These are phyloP conservation scores for Metarhizium humberi DNA, from an alignment of 2,329 filamentous ascomycete species.

Conservation along the genomic window DNA sequence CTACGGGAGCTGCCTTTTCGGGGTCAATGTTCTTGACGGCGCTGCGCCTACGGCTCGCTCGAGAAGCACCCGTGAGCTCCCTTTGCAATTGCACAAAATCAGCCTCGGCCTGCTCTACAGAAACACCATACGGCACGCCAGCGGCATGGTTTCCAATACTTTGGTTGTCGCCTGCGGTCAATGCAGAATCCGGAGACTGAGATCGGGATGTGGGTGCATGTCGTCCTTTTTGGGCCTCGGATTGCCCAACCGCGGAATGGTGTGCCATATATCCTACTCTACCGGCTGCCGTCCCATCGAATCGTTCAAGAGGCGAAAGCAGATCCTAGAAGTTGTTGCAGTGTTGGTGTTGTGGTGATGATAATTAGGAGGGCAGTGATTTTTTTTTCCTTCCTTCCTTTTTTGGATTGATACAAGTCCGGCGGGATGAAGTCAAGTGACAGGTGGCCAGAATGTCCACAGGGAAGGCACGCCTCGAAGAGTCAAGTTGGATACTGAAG, in stretches of 20 bases:
- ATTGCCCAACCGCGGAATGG: background rate
- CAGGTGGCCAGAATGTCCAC: background rate
- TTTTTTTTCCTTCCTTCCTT: too few relatives aligned
- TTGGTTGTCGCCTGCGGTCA: background rate
- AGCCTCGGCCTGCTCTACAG: slow-evolving; percentile 57
- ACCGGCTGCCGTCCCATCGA: background rate
- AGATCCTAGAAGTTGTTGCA: too few relatives aligned
- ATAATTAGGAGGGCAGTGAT: too few relatives aligned
- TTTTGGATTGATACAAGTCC: too few relatives aligned
- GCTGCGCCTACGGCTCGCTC: slow-evolving; percentile 30
- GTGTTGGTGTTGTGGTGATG: background rate
- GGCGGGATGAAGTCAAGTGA: too few relatives aligned
- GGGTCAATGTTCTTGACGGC: slow-evolving; percentile 32
- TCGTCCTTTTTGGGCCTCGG: background rate
- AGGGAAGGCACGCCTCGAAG: background rate
- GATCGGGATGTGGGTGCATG: background rate
- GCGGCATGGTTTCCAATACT: background rate
- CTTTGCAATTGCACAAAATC: slow-evolving; percentile 62
- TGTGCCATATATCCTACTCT: background rate
- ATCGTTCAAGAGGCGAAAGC: too few relatives aligned
- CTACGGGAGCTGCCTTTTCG: slow-evolving; percentile 42
- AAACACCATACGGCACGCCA: slow-evolving; percentile 37
- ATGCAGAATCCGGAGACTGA: background rate
- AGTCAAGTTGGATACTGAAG: background rate
- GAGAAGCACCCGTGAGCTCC: slow-evolving; percentile 49